Evolutionary conservation across 2,329 filamentous ascomycete genomes (phyloP), one percentile per base, ranked within the genome.

Genomic region (Endothia cerciana): DNA sequence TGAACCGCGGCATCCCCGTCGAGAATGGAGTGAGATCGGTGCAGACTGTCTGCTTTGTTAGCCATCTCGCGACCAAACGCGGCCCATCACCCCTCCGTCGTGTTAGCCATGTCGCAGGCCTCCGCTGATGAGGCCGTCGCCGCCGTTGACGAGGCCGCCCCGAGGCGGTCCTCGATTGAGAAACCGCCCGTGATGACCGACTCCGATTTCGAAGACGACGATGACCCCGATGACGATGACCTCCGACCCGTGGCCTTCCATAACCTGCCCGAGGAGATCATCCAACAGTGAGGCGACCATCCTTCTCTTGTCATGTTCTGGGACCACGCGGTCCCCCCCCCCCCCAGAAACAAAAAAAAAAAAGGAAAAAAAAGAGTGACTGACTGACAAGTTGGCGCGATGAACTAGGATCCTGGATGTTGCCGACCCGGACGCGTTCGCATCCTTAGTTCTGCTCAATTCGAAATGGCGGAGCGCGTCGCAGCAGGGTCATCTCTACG

Each of bases 211-310:
- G 53, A 47, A 45, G 64, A 68, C 41, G 55, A 66, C 36, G 33
- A 66, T n/a, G 33, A 58, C 13, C 19, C 41, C 28, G 62, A 61
- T 45, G 66, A 68, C 41, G 65, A 69, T 28, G 65, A 68, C n/a
- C 64, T 64, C 45, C 63, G 61, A 33, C 69, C 71, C 22, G 74
- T 78, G 38, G 80, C 83, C 41, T 87, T 90, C 70, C 80, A 84
- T 43, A 81, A 79, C 56, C 79, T 91, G 13, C 89, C 89, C 6
- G 86, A 89, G 75, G 88, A 91, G 75, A 91, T 91, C 66, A 89
- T 91, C 71, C 80, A 89, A 73, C 87, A 90, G 89, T 91, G 78
- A 76, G 85, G 43, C 62, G 22, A 56, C 60, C 49, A 51, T 62
- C 33, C 58, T 61, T 40, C 59, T 63, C 62, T 57, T 28, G 47